Conservation (phyloP, 2,329 filamentous ascomycete genomes). For the Penicillium sp. region DNA sequence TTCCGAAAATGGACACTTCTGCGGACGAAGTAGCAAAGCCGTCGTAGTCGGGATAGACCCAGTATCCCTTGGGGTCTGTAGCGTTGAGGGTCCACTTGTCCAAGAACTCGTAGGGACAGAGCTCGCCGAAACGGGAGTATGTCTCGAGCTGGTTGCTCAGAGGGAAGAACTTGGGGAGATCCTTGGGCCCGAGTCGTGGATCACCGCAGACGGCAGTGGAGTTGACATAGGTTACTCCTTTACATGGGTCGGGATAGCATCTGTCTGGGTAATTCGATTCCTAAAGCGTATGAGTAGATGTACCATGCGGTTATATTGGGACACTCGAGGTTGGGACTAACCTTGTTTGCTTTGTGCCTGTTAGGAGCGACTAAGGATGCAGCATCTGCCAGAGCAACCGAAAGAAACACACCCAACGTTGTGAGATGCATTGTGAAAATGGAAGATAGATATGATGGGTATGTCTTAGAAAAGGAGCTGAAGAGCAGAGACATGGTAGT, state of each 20-base stretch:
- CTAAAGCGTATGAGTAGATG: neutral
- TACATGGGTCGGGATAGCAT: slow-evolving; percentile 12
- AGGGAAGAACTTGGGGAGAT: slow-evolving; percentile 17
- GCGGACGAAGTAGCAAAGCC: slow-evolving; percentile 45
- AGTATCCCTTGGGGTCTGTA: slow-evolving; percentile 19
- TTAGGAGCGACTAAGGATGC: neutral
- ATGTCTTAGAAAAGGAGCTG: neutral
- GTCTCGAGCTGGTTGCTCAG: slow-evolving; percentile 18
- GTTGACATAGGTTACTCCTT: slow-evolving; percentile 12
- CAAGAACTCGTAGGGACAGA: slow-evolving; percentile 20
- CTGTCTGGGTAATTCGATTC: slow-evolving; percentile 11
- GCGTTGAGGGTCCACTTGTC: slow-evolving; percentile 14
- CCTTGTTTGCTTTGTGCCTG: neutral
- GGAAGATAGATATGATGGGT: no score
- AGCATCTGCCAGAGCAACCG: neutral
- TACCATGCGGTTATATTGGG: neutral
- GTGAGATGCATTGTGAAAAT: slow-evolving; percentile 1
- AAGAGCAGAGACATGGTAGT: neutral
- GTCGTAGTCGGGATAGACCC: slow-evolving; percentile 42
- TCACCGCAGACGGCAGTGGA: slow-evolving; percentile 19
- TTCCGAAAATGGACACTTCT: slow-evolving; percentile 43
- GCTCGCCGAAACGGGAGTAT: slow-evolving; percentile 23
- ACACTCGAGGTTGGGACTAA: neutral
- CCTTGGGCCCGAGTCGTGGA: slow-evolving; percentile 18
- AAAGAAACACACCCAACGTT: neutral